Evolutionary conservation across 768 basidiomycete genomes (phyloP), one percentile per base, ranked within the genome.

Genomic region (Collybiopsis confluens): DNA sequence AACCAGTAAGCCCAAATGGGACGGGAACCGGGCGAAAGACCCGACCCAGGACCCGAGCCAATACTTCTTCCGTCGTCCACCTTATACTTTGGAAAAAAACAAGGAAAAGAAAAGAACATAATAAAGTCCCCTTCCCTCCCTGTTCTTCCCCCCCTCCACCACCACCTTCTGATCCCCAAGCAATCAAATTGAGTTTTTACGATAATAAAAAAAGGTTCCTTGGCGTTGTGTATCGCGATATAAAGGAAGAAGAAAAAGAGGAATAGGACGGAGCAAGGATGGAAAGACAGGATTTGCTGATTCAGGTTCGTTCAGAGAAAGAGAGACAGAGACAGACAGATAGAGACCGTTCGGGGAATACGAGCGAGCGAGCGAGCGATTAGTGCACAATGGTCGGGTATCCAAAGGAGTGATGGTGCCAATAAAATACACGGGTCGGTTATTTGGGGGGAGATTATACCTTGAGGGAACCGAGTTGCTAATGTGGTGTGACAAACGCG

Each of bases 351-450:
- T 52, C 26, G 43, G 26, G 45, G 18, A 16, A 30, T 20, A 38
- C 50, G 43, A 30, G 52, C 28, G 24, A 24, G 23, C 30, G 42
- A 44, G 42, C 38, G 42, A 43, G 26, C 38, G 18, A 45, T 43
- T 53, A 45, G 24, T 42, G 41, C 52, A 45, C 42, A 45, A 16
- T 36, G 52, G 33, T 33, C 11, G 52, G 52, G 52, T 53, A 53
- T 53, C 52, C 52, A 53, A 52, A 52, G 45, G 52, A 36, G 52
- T 45, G 52, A 23, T 9, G 18, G n/a, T 43, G 50, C 41, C 42
- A 24, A 43, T 53, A 53, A 53, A 36, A 24, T 53, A 53, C 52
- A 53, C 33, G 23, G 27, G 9, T 38, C 11, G 35, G 26, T 38
- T 21, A 24, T 45, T 45, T 45, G 45, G 20, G 15, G n/a, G 18